Base-by-base conservation (phyloP, 2,329 filamentous ascomycete genomes). In the Fusarium sp. region DNA sequence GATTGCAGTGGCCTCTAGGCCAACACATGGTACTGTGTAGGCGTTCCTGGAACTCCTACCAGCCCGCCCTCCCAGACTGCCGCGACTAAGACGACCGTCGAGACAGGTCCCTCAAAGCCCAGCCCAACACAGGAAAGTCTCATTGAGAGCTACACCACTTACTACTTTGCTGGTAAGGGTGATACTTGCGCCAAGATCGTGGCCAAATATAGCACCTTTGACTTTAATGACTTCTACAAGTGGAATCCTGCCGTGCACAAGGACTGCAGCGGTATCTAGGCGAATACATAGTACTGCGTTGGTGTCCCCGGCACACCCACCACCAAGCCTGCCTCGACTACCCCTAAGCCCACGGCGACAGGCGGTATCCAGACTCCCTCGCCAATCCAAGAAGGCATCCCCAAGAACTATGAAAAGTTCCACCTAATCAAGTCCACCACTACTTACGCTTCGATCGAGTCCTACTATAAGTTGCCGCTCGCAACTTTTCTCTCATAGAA, bases 171-270 rank as follows among this genome's bases (percentile, higher is more conserved):
- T 64, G 38, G 27, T 4, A 62, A 40, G 20, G 58, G 62, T 38
- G 64, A 62, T 37, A 62, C 59, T 6, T 67, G 65, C 34, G 27
- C 14, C 20, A 34, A 20, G 5, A 63, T 67, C 42, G 60, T 67
- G 9, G 27, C 37, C 5, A 40, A 22, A 10, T 45, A 37, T 3
- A 29, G 45, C 3, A 24, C 22, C 5, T 40, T 67, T 34, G 34
- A 47, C 18, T 14, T 67, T 24, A 29, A 29, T 1, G 54, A 81
- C 13, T 76, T 83, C 31, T 71, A 40, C 4, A 57, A 66, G 13
- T 69, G 54, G 63, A 42, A 42, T 11, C 38, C 38, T 20, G 38
- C 38, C 38, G 38, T 42, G 38, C n/a, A 20, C n/a, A 20, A 42
- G 38, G 38, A 42, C 38, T 42, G 38, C 5, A 6, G 6, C n/a